Evolutionary conservation across 2,329 filamentous ascomycete genomes (phyloP), one percentile per base, ranked within the genome.

Genomic region (Penicillium expansum): DNA sequence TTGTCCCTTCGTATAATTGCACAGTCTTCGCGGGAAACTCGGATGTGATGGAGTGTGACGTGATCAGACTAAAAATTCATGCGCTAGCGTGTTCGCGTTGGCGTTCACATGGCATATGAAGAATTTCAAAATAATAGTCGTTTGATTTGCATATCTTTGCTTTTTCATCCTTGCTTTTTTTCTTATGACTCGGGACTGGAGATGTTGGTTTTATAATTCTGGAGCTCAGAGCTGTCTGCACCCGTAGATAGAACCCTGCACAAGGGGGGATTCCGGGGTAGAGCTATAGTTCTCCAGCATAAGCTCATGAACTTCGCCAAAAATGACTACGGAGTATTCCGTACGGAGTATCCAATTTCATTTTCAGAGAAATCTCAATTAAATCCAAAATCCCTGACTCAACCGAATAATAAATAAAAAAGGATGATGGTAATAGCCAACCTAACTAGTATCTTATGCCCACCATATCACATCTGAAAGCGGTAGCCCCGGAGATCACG

Each of bases 11-110:
- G 27, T 5, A 9, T 29, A 29, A 29, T 29, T 29, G 4, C 27
- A 38, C n/a, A 29, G n/a, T 49, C 27, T 29, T 22, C 18, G 16
- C 49, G 24, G 53, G 39, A 45, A 5, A 16, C 10, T 41, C 41
- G 48, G 47, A 38, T 47, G 53, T 44, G 53, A 53, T 53, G 13
- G 24, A 35, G 49, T 44, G 35, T 56, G 42, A 52, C 13, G 7
- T 27, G 54, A 41, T 30, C 4, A 33, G n/a, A 35, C 32, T 52
- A n/a, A 37, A n/a, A 27, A 18, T 18, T 1, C 1, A 14, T 35
- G 43, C 38, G 14, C 22, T 51, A 5, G 8, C 9, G 14, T 20
- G 20, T 51, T 33, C 52, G 7, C 13, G 24, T 22, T 52, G 48
- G 29, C 54, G 32, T 27, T 39, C 20, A 29, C 20, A 29, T 41